Conservation (phyloP, 2,329 filamentous ascomycete species). For the Chrysoporthe deuterocubensis region DNA sequence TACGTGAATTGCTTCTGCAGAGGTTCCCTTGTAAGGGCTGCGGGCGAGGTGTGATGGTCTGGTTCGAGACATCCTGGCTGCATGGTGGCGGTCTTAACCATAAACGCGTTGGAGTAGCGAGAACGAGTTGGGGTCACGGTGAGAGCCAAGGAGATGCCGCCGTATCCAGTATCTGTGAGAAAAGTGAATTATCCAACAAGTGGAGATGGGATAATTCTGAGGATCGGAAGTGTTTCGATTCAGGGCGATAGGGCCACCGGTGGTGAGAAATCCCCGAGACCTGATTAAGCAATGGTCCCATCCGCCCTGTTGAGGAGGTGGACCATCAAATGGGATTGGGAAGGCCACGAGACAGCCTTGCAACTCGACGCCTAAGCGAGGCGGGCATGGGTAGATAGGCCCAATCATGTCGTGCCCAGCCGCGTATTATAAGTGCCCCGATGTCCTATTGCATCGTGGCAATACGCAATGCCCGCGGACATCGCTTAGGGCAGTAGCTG, state of each 20-base stretch:
- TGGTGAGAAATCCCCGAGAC: not conserved
- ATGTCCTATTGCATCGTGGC: not conserved
- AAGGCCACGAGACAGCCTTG: conserved; percentile 24
- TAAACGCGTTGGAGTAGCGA: conserved; percentile 4
- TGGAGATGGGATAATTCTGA: not conserved
- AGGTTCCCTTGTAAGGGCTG: not conserved
- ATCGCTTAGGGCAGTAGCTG: not conserved
- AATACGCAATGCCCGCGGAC: not conserved
- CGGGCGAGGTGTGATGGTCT: not conserved
- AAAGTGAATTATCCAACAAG: not conserved
- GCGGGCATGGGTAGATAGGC: not conserved
- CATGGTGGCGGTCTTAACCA: not conserved
- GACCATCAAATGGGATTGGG: not conserved
- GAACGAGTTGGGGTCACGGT: not conserved
- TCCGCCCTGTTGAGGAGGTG: not conserved
- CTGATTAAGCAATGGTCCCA: not conserved
- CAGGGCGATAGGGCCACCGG: not conserved
- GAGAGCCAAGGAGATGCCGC: not conserved
- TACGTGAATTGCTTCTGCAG: not conserved
- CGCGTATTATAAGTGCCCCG: not conserved
- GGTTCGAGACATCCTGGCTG: not conserved
- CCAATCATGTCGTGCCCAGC: not conserved
- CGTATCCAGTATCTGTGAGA: not conserved
- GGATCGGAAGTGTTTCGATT: conserved; percentile 9
- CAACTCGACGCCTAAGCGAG: conserved; percentile 3